These are phyloP conservation scores for Datura wrightii DNA, from an alignment of 257 asterid species.

Conservation along the genomic window DNA sequence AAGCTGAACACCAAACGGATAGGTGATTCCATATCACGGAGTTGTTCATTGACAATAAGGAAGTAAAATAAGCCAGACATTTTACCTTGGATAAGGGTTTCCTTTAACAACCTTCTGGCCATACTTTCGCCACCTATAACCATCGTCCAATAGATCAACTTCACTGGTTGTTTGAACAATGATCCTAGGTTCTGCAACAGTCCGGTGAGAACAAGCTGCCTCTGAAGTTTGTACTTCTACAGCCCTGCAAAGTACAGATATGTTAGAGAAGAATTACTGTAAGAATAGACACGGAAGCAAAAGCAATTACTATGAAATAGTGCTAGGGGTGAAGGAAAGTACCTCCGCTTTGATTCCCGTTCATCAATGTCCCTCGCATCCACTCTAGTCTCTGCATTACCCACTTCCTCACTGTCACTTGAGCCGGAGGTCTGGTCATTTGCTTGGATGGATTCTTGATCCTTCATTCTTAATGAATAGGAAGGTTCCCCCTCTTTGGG, in stretches of 20 bases:
- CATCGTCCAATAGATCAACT: constrained; percentile 91
- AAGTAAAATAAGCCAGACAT: not conserved
- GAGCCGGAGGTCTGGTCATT: constrained; percentile 69
- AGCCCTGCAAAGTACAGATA: constrained; percentile 50
- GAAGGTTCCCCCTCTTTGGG: constrained; percentile 44
- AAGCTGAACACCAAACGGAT: not conserved
- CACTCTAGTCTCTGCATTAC: constrained; percentile 51
- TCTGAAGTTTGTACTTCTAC: constrained; percentile 62
- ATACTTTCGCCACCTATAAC: constrained; percentile 90
- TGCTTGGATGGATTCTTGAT: constrained; percentile 74
- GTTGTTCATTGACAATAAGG: not conserved
- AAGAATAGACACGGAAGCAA: not conserved
- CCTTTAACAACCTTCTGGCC: constrained; percentile 99
- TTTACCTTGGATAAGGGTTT: constrained; percentile 89
- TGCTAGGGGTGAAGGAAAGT: constrained; percentile 9
- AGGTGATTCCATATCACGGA: not conserved
- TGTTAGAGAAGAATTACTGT: not conserved
- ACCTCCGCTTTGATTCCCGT: constrained; percentile 87
- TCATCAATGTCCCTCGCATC: constrained; percentile 71
- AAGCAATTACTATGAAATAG: not conserved
- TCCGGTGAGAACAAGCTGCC: constrained; percentile 71
- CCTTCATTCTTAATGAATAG: constrained; percentile 41
- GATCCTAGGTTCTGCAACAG: constrained; percentile 89
- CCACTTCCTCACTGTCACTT: constrained; percentile 76
- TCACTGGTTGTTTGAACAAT: constrained; percentile 94